Percentiles rank a stretch among this genome's conserved stretches.
These are phyloP conservation scores for Aspergillus jensenii DNA, from an alignment of 2,329 filamentous ascomycete genomes.

Conservation along the genomic window DNA sequence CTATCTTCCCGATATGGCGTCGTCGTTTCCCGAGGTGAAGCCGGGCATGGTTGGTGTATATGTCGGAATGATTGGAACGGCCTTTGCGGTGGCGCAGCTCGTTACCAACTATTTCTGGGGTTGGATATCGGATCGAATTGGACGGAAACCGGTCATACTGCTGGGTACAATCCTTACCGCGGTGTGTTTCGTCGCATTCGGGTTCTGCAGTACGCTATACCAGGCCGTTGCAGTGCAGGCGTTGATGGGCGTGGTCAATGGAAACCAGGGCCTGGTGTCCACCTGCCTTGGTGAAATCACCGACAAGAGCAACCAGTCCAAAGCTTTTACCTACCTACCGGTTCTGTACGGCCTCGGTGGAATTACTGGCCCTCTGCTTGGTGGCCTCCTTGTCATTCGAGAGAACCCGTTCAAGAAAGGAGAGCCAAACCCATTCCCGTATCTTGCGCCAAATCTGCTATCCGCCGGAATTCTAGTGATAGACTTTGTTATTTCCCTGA, in stretches of 20 bases:
- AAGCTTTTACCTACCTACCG: constrained; percentile 89
- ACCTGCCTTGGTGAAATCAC: constrained; percentile 95
- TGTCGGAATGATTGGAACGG: constrained; percentile 84
- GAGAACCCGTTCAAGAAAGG: constrained; percentile 56
- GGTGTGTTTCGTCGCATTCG: constrained; percentile 79
- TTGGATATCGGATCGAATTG: constrained; percentile 75
- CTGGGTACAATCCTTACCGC: constrained; percentile 81
- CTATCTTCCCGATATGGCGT: constrained; percentile 91
- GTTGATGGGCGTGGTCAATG: constrained; percentile 89
- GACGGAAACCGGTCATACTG: constrained; percentile 79
- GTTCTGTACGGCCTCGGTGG: constrained; percentile 94
- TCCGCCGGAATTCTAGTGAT: constrained; percentile 69
- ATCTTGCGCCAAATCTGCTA: constrained; percentile 79
- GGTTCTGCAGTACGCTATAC: constrained; percentile 78
- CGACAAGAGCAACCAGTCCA: constrained; percentile 89
- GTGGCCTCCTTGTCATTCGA: constrained; percentile 74
- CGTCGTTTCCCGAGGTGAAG: constrained; percentile 77
- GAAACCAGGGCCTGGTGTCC: constrained; percentile 90
- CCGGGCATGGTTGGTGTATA: constrained; percentile 74
- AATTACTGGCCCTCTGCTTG: constrained; percentile 89
- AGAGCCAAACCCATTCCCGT: constrained; percentile 67
- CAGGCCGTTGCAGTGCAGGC: constrained; percentile 84
- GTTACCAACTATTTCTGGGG: constrained; percentile 92
- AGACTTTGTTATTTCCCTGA: constrained; percentile 70
- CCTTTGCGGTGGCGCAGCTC: constrained; percentile 90